Conservation (phyloP, 805 yeast species). For the Ogataea methanolica region DNA sequence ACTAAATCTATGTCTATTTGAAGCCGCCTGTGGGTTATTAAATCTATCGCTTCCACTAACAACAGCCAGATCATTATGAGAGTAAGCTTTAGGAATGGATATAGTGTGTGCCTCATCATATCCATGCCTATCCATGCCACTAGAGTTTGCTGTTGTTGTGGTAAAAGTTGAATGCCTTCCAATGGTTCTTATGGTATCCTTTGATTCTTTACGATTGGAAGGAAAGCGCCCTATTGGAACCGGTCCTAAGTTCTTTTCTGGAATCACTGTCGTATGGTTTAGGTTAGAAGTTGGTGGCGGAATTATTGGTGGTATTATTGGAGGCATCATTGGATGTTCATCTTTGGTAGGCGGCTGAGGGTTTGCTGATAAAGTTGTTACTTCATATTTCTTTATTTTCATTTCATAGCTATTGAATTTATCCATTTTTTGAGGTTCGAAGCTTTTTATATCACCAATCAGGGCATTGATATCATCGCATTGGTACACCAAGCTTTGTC, state of each 20-base stretch:
- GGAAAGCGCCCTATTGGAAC: neutral
- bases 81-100: constrained; percentile 26
- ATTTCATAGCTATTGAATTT: constrained; percentile 10
- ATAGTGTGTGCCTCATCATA: constrained; percentile 25
- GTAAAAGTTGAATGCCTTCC: constrained; percentile 10
- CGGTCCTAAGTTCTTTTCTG: neutral
- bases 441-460: neutral
- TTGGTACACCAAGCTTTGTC: too few relatives aligned
- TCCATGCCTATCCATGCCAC: constrained; percentile 23
- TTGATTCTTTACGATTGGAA: constrained; percentile 2
- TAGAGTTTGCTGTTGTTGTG: constrained; percentile 12
- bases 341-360: neutral
- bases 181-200: constrained; percentile 9
- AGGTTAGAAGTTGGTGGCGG: too few relatives aligned
- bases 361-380: constrained; percentile 1
- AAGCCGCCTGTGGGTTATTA: constrained; percentile 7
- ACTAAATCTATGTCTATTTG: constrained; percentile 15
- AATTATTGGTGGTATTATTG: neutral
- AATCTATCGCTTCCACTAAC: constrained; percentile 18
- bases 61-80: constrained; percentile 9
- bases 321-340: neutral
- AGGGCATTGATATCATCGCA: too few relatives aligned
- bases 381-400: constrained; percentile 13
- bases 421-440: constrained; percentile 3
- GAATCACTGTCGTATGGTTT: too few relatives aligned